These are phyloP conservation scores for Mycena epipterygia DNA, from an alignment of 768 basidiomycete genomes.

Conservation along the genomic window DNA sequence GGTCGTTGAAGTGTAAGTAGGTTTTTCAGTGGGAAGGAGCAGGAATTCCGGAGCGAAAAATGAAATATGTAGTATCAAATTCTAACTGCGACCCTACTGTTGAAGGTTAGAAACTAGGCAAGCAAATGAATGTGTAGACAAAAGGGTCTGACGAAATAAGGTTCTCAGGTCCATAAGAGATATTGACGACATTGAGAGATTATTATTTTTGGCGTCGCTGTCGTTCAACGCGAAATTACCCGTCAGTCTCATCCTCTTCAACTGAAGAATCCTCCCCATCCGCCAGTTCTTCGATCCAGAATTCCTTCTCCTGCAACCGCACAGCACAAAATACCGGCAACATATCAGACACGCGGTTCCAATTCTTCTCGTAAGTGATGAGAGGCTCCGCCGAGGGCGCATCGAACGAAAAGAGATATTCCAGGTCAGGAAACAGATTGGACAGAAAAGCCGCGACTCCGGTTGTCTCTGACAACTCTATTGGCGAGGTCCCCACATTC, in stretches of 20 bases:
- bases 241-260: background rate
- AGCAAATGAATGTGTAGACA: too few species aligned
- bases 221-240: background rate
- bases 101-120: too few species aligned
- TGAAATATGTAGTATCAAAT: too few species aligned
- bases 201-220: too few species aligned
- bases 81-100: too few species aligned
- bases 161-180: too few species aligned
- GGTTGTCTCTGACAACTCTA: background rate
- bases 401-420: background rate
- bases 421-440: constrained; percentile 16
- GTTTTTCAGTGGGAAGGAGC: too few species aligned
- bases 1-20: too few species aligned
- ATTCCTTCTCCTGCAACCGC: constrained; percentile 22
- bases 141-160: too few species aligned
- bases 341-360: constrained; percentile 7
- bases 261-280: background rate
- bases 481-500: constrained; percentile 22
- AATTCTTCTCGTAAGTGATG: background rate
- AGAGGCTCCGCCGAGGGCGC: background rate
- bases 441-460: constrained; percentile 25
- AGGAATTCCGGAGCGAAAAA: too few species aligned
- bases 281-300: constrained; percentile 12
- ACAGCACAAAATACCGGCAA: constrained; percentile 15
- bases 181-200: too few species aligned